Conservation (phyloP, 208 protist genomes). For the Crithidia thermophila region DNA sequence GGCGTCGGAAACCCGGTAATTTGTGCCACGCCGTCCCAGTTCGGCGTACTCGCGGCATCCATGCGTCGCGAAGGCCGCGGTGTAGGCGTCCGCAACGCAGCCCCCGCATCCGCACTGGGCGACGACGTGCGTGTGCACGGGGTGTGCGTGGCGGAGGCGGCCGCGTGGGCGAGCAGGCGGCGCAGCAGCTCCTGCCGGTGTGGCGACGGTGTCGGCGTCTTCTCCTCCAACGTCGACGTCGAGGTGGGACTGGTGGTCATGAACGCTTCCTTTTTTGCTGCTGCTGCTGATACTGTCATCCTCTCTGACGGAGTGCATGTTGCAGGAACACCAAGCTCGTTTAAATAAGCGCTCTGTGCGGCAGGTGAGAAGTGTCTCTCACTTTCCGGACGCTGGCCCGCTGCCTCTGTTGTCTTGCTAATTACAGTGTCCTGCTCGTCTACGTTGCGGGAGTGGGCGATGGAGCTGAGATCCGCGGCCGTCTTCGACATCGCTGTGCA, state of each 20-base stretch:
- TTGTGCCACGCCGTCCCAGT: conserved; percentile 24
- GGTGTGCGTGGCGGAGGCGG: conserved; percentile 11
- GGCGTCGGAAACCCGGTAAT: conserved; percentile 61
- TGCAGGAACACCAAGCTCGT: too few relatives aligned
- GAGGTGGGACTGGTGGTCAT: not conserved
- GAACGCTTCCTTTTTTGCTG: not conserved
- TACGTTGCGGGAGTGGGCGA: not conserved
- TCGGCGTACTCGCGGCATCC: conserved; percentile 10
- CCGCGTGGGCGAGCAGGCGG: conserved; percentile 5
- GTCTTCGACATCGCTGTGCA: not conserved
- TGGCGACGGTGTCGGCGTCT: conserved; percentile 9
- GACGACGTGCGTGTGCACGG: conserved; percentile 4
- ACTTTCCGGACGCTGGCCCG: too few relatives aligned
- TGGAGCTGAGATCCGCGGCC: not conserved
- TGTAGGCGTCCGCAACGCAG: conserved; percentile 1
- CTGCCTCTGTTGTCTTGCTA: too few relatives aligned
- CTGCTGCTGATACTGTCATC: not conserved
- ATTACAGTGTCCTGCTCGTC: not conserved
- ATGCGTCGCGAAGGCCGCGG: conserved; percentile 1
- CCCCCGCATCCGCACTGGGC: not conserved
- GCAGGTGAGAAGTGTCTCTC: too few relatives aligned
- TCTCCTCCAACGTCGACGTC: not conserved
- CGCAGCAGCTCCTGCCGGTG: conserved; percentile 5
- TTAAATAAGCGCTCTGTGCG: too few relatives aligned
- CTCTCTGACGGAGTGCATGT: too few relatives aligned